These are phyloP conservation scores for Hortiboletus campestris DNA, from an alignment of 768 basidiomycete species.

Conservation along the genomic window DNA sequence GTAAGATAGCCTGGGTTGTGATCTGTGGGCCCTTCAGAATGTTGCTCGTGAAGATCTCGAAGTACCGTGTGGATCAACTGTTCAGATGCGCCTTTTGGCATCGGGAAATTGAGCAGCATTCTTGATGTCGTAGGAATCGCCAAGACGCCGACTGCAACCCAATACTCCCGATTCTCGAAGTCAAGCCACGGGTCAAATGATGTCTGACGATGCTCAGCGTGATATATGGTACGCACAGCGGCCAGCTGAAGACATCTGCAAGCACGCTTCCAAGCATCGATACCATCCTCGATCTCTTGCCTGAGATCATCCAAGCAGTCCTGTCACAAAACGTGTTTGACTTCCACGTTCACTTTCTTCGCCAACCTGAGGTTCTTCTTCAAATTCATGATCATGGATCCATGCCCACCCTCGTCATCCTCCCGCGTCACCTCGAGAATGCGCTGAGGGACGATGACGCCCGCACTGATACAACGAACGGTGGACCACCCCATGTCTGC, in stretches of 20 bases:
- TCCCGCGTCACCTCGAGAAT: constrained; percentile 43
- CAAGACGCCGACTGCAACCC: constrained; percentile 52
- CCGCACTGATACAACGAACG: constrained; percentile 63
- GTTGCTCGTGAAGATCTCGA: constrained; percentile 38
- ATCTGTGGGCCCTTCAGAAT: neutral
- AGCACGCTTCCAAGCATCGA: constrained; percentile 53
- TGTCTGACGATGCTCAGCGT: constrained; percentile 29
- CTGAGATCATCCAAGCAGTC: constrained; percentile 44
- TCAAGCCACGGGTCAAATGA: constrained; percentile 56
- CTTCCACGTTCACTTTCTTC: constrained; percentile 50
- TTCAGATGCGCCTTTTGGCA: constrained; percentile 55
- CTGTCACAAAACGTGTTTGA: constrained; percentile 42
- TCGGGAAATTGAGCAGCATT: constrained; percentile 53
- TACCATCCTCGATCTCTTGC: constrained; percentile 48
- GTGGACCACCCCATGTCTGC: constrained; percentile 60
- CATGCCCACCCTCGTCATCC: too few species aligned
- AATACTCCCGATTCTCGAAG: constrained; percentile 54
- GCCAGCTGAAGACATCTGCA: constrained; percentile 60
- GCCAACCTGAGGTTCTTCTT: constrained; percentile 62
- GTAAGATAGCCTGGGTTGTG: constrained; percentile 19
- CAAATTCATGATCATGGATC: too few species aligned
- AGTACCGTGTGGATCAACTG: constrained; percentile 48
- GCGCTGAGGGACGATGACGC: constrained; percentile 50
- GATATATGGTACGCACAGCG: constrained; percentile 29
- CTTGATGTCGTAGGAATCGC: constrained; percentile 52